Conservation (phyloP, 495 filamentous ascomycete genomes). For the Talaromyces borbonicus region DNA sequence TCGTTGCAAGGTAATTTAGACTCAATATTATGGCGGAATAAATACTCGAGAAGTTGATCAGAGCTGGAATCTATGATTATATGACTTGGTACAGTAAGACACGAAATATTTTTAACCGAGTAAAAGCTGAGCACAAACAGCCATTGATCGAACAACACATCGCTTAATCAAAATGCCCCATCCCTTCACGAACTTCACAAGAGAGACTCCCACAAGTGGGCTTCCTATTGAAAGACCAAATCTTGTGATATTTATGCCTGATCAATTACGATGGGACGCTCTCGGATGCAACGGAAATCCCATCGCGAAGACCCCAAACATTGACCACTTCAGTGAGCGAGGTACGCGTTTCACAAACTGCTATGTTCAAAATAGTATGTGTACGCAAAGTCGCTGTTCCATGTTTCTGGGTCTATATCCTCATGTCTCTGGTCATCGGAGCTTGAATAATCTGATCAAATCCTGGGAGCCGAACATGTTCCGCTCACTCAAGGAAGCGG, state of each 20-base stretch:
- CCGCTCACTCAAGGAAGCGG: constrained; percentile 15
- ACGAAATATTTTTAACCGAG: background rate
- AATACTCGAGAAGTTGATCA: too few relatives aligned
- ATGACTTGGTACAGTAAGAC: background rate
- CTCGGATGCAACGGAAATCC: constrained; percentile 12
- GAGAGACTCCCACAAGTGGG: background rate
- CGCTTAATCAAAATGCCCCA: background rate
- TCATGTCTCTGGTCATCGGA: constrained; percentile 17
- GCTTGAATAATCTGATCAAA: constrained; percentile 19
- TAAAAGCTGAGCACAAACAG: too few relatives aligned
- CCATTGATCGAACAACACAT: background rate
- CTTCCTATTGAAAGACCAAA: constrained; percentile 10
- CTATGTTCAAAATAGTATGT: constrained; percentile 16
- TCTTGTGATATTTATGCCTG: constrained; percentile 19
- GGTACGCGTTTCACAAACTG: constrained; percentile 17
- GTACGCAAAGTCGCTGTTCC: constrained; percentile 17
- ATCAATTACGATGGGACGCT: constrained; percentile 17
- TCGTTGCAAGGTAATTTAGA: too few relatives aligned
- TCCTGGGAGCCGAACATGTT: constrained; percentile 22
- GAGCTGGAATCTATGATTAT: too few relatives aligned
- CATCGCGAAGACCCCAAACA: constrained; percentile 16
- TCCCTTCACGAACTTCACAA: background rate
- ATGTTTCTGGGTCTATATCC: constrained; percentile 17
- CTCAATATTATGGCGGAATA: too few relatives aligned
- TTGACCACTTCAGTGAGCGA: constrained; percentile 12